phyloP scores from a whole-genome alignment of 768 basidiomycete species.

The Plicaturopsis crispa region DNA sequence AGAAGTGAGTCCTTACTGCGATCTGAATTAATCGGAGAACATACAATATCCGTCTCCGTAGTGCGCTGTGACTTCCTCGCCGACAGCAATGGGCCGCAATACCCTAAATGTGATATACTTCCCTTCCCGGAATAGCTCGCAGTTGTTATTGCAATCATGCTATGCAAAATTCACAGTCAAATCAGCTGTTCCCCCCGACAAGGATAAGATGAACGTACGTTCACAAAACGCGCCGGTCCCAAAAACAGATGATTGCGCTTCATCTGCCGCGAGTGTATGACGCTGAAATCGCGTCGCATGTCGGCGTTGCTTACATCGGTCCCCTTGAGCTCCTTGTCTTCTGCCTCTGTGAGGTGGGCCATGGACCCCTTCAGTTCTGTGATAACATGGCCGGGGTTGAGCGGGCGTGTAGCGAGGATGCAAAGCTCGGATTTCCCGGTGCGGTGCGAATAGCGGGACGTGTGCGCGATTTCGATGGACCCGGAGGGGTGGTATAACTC shows the following conservation, averaged over 20 bases:
- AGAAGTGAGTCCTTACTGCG: conserved; percentile 22
- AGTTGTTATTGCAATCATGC: conserved; percentile 90
- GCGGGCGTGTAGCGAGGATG: conserved; percentile 71
- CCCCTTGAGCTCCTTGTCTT: conserved; percentile 80
- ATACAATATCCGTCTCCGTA: conserved; percentile 89
- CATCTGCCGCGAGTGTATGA: conserved; percentile 86
- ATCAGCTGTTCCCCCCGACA: background rate
- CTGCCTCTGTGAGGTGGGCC: conserved; percentile 81
- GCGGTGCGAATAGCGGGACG: conserved; percentile 77
- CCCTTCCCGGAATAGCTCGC: conserved; percentile 82
- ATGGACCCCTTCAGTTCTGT: conserved; percentile 87
- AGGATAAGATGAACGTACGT: conserved; percentile 45
- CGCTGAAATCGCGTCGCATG: conserved; percentile 83
- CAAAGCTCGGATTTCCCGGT: conserved; percentile 88
- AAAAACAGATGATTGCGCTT: conserved; percentile 90
- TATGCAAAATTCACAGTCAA: conserved; percentile 18
- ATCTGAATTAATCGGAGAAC: conserved; percentile 24
- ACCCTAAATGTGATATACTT: conserved; percentile 86
- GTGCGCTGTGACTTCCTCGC: conserved; percentile 86
- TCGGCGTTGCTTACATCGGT: conserved; percentile 63
- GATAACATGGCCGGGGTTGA: conserved; percentile 64
- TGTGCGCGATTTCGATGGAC: conserved; percentile 83
- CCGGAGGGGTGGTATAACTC: conserved; percentile 81
- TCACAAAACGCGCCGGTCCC: conserved; percentile 88
- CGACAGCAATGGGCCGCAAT: conserved; percentile 66